Percentiles rank a stretch among this genome's conserved stretches.
Conservation (phyloP, 2,329 filamentous ascomycete genomes). For the Venturia pyrina region DNA sequence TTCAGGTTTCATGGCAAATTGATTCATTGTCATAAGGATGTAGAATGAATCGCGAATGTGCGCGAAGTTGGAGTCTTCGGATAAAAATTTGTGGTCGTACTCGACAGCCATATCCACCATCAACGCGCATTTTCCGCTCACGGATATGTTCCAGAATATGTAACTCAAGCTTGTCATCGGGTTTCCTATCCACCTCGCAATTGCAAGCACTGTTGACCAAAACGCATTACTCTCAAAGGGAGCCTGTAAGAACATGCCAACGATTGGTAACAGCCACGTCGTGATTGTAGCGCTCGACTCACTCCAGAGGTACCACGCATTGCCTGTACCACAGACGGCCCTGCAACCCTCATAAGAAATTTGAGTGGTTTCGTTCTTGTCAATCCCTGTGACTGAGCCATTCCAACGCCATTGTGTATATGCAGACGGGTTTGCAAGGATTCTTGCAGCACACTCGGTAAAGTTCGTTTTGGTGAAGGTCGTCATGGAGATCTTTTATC, state of each 20-base stretch:
- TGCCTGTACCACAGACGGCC: conserved; percentile 15
- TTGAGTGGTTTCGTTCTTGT: conserved; percentile 7
- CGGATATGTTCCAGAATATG: conserved; percentile 25
- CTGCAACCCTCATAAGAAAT: conserved; percentile 11
- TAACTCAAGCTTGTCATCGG: conserved; percentile 22
- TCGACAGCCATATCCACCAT: conserved; percentile 13
- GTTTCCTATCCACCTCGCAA: conserved; percentile 21
- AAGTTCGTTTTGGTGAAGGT: background rate
- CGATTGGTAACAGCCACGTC: conserved; percentile 19
- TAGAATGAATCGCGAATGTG: conserved; percentile 13
- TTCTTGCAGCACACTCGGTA: background rate
- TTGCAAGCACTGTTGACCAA: conserved; percentile 15
- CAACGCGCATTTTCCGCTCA: conserved; percentile 22
- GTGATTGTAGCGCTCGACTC: conserved; percentile 18
- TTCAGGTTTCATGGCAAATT: conserved; percentile 12
- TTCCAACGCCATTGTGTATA: conserved; percentile 17
- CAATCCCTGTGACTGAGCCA: conserved; percentile 15
- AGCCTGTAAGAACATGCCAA: conserved; percentile 19
- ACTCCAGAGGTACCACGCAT: conserved; percentile 17
- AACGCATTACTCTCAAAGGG: conserved; percentile 20
- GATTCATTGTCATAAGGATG: conserved; percentile 13
- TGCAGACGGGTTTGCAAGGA: background rate
- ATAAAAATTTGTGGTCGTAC: conserved; percentile 7
- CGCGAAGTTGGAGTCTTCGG: conserved; percentile 7
- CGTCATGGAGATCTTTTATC: background rate